Evolutionary conservation across 345 rosid species (phyloP).

Genomic region (Heritiera fomes): DNA sequence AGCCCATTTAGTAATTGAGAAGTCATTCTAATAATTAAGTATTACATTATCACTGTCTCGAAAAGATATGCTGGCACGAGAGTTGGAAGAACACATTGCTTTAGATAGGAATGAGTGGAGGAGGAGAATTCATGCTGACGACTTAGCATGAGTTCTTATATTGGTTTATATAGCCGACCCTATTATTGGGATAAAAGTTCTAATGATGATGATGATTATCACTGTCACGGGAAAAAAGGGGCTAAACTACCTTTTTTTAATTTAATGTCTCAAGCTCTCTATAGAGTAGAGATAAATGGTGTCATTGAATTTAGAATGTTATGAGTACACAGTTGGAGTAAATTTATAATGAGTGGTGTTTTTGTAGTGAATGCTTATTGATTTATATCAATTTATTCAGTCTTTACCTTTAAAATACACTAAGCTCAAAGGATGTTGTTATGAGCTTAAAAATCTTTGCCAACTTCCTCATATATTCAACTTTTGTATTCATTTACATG

Average conservation of each 20-base stretch:
- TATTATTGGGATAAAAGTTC: too few species aligned
- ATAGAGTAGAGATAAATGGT: not conserved
- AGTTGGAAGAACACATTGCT: too few species aligned
- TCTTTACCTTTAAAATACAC: not conserved
- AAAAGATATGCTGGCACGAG: too few species aligned
- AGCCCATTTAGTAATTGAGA: not conserved
- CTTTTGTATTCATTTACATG: not conserved
- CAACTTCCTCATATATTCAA: not conserved
- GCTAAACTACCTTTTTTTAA: not conserved
- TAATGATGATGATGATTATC: too few species aligned
- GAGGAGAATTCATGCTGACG: too few species aligned
- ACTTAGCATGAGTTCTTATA: too few species aligned
- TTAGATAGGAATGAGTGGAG: too few species aligned
- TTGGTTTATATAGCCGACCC: too few species aligned
- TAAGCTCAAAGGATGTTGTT: not conserved
- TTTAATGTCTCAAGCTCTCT: not conserved
- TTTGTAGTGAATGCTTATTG: not conserved
- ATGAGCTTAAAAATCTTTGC: constrained; percentile 5
- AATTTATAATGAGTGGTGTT: not conserved
- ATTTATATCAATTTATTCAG: not conserved
- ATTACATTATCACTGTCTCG: not conserved
- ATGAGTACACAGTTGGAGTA: not conserved
- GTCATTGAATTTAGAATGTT: not conserved
- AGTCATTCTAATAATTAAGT: not conserved
- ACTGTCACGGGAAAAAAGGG: not conserved